phyloP scores from a whole-genome alignment of 192 early-diverging fungal species.

The Spinellus fusiger region DNA sequence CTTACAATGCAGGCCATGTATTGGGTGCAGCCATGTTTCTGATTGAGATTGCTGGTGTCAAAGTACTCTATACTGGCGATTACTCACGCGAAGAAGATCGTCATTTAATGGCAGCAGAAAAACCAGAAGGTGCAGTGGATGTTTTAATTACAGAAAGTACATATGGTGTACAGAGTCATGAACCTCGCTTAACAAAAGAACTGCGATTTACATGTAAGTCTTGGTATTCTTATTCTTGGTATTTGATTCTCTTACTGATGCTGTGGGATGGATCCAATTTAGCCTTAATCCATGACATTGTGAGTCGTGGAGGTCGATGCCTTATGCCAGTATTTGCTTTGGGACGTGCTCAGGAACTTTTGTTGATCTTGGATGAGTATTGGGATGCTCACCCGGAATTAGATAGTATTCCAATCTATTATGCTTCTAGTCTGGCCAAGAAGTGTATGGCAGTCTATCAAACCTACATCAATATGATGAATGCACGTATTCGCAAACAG shows the following conservation, averaged over 20 bases:
- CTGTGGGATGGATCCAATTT: neutral
- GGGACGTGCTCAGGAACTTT: conserved; percentile 94
- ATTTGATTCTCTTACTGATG: conserved; percentile 1
- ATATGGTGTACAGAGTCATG: conserved; percentile 94
- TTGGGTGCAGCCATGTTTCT: conserved; percentile 98
- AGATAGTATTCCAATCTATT: conserved; percentile 92
- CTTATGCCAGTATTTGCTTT: conserved; percentile 95
- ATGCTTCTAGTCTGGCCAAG: conserved; percentile 91
- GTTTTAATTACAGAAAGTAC: conserved; percentile 96
- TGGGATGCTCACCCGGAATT: conserved; percentile 87
- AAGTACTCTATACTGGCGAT: conserved; percentile 95
- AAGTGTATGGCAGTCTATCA: conserved; percentile 96
- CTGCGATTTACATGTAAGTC: conserved; percentile 70
- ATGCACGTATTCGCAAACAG: conserved; percentile 85
- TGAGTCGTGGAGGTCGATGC: conserved; percentile 83
- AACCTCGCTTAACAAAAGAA: conserved; percentile 91
- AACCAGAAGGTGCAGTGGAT: conserved; percentile 74
- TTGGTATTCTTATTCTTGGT: neutral
- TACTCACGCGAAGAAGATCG: conserved; percentile 99
- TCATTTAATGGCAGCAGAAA: conserved; percentile 95
- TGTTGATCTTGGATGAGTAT: conserved; percentile 96
- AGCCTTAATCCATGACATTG: conserved; percentile 75
- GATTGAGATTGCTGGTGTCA: conserved; percentile 84
- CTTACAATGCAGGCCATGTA: conserved; percentile 97
- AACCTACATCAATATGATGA: conserved; percentile 99